A percentile compares a stretch with the other conserved stretches of the same genome.
Evolutionary conservation across 2,329 filamentous ascomycete species (phyloP).

Genomic region (Curvularia sp.): DNA sequence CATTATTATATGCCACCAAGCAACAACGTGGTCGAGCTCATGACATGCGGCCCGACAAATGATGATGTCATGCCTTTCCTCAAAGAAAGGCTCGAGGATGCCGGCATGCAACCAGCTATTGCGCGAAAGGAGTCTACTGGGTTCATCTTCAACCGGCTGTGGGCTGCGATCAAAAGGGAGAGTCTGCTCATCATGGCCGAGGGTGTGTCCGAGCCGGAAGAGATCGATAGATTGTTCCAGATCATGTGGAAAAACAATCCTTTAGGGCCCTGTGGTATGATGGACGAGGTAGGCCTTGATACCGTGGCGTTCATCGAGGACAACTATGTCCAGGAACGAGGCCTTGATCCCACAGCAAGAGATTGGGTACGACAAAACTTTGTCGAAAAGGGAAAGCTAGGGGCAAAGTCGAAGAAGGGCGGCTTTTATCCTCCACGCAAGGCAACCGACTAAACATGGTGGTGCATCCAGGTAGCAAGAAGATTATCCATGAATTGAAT

Average conservation of each 20-base stretch:
- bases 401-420: conserved; percentile 47
- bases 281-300: conserved; percentile 61
- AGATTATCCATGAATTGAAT: not conserved
- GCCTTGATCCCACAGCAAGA: conserved; percentile 51
- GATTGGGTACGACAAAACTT: conserved; percentile 57
- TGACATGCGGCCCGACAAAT: conserved; percentile 59
- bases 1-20: conserved; percentile 60
- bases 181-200: conserved; percentile 58
- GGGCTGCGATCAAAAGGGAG: conserved; percentile 65
- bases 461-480: not conserved
- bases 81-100: conserved; percentile 49
- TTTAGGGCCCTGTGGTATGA: conserved; percentile 50
- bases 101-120: conserved; percentile 52
- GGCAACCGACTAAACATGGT: not conserved
- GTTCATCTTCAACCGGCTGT: conserved; percentile 64
- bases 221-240: conserved; percentile 59
- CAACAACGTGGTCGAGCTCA: conserved; percentile 59
- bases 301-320: conserved; percentile 62
- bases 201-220: conserved; percentile 57
- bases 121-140: conserved; percentile 60
- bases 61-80: conserved; percentile 56
- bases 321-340: conserved; percentile 61
- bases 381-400: conserved; percentile 57
- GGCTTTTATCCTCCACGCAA: conserved; percentile 20
- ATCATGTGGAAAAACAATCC: conserved; percentile 48